Evolutionary conservation across 352 stramenopile genomes (phyloP).

Genomic region (Aphanomyces astaci): DNA sequence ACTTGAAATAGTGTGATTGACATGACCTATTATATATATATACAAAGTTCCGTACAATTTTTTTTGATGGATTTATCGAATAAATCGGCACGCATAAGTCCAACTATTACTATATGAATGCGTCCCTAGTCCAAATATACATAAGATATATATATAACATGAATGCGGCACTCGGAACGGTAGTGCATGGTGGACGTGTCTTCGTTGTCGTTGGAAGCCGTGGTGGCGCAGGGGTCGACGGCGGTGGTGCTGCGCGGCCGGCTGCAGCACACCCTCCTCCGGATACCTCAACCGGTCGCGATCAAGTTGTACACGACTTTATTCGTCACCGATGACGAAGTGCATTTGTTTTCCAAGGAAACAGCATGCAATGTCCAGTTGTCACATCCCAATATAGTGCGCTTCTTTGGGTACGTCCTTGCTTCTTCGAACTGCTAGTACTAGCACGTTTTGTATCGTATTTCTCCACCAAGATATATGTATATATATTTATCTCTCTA

Average conservation of each 20-base stretch:
- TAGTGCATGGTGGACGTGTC: slow-evolving; percentile 80
- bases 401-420: slow-evolving; percentile 44
- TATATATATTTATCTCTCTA: too few species aligned
- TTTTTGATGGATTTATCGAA: too few species aligned
- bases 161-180: too few species aligned
- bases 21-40: too few species aligned
- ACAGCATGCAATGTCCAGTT: slow-evolving; percentile 73
- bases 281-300: slow-evolving; percentile 32
- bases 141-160: too few species aligned
- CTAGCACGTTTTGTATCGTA: too few species aligned
- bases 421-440: background rate
- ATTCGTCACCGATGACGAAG: slow-evolving; percentile 75
- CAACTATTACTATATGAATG: too few species aligned
- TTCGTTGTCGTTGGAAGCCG: slow-evolving; percentile 55
- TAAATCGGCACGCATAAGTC: too few species aligned
- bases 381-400: slow-evolving; percentile 77
- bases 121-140: too few species aligned
- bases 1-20: too few species aligned
- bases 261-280: slow-evolving; percentile 34
- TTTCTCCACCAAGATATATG: too few species aligned
- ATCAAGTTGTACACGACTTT: slow-evolving; percentile 83
- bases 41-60: too few species aligned
- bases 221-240: slow-evolving; percentile 70
- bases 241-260: slow-evolving; percentile 76
- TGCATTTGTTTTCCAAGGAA: slow-evolving; percentile 70